Base-by-base conservation (phyloP, 352 stramenopile genomes). In the Blastocystis hominis region DNA sequence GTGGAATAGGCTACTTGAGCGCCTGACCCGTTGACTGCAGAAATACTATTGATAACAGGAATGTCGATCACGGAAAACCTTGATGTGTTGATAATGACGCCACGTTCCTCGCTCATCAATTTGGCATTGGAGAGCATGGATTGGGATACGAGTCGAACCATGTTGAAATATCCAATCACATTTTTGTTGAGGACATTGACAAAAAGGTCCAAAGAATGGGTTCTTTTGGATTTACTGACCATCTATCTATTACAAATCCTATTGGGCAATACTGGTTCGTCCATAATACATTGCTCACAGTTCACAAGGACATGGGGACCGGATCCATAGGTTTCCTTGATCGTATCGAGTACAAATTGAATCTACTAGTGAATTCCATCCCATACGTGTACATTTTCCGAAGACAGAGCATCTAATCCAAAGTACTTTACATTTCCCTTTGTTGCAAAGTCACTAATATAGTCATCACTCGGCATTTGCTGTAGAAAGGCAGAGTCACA, bases 31-130 rank as follows among this genome's bases (percentile, higher is more conserved):
- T 84, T 68, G 9, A 55, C 42, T 15, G 72, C 72, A 5, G 72
- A 40, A 47, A 84, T 84, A 24, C 72, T 84, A 56, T 9, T 24
- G n/a, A 44, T 20, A 2, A 68, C 2, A 13, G 38, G 2, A n/a
- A 36, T 4, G 24, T 30, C 40, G 20, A 53, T 15, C 4, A 55
- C 6, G 5, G 55, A 15, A 10, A 54, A 84, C 72, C 72, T 84
- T 44, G 72, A 84, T 0, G 72, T 84, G 72, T 84, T 84, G 72
- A 84, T 84, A 30, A 84, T 84, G 34, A 84, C 53, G 3, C 72
- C 72, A 46, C 72, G 5, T 15, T 84, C 72, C 3, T 42, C 55
- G n/a, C 30, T 53, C 20, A 40, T n/a, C n/a, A 10, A 36, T 4
- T 53, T 44, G 17, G 50, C 7, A 46, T 84, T 84, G 30, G 3